A percentile compares a stretch with the other conserved stretches of the same genome.
These are phyloP conservation scores for Spizellomyces sp. DNA, from an alignment of 192 early-diverging fungal species.

Conservation along the genomic window DNA sequence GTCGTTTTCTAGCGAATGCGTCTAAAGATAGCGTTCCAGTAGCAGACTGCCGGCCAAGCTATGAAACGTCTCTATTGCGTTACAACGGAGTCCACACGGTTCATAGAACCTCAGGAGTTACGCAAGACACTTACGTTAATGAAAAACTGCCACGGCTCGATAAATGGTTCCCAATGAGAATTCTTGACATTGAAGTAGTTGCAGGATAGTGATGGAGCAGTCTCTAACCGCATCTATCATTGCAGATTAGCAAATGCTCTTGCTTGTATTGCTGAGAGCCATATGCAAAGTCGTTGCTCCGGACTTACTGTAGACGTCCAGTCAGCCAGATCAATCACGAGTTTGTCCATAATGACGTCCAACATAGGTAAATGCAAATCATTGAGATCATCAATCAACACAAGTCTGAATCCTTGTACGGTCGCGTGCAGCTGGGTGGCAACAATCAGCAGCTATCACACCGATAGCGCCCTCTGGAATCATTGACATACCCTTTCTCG, in stretches of 20 bases:
- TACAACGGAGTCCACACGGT: neutral
- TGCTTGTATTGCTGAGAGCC: neutral
- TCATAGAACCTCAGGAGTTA: neutral
- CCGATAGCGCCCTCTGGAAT: too few species aligned
- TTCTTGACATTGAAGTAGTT: slow-evolving; percentile 97
- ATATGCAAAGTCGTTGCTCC: neutral
- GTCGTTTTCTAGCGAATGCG: slow-evolving; percentile 66
- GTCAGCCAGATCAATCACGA: slow-evolving; percentile 76
- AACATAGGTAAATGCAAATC: slow-evolving; percentile 84
- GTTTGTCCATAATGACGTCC: slow-evolving; percentile 79
- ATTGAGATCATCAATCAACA: slow-evolving; percentile 94
- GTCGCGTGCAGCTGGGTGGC: slow-evolving; percentile 42
- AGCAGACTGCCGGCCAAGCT: slow-evolving; percentile 27
- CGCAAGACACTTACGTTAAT: slow-evolving; percentile 29
- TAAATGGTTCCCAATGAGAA: slow-evolving; percentile 97
- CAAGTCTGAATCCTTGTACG: slow-evolving; percentile 70
- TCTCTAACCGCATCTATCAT: slow-evolving; percentile 53
- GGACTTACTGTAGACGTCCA: slow-evolving; percentile 74
- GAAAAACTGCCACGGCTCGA: slow-evolving; percentile 86
- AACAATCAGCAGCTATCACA: neutral
- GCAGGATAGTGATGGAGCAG: slow-evolving; percentile 68
- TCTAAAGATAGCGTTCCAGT: slow-evolving; percentile 55
- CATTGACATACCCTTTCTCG: slow-evolving; percentile 52
- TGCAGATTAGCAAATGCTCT: neutral
- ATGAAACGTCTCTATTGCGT: neutral